Percentiles rank a stretch among this genome's conserved stretches.
phyloP scores from a whole-genome alignment of 768 basidiomycete species.

The Psilocybe subaeruginosa region DNA sequence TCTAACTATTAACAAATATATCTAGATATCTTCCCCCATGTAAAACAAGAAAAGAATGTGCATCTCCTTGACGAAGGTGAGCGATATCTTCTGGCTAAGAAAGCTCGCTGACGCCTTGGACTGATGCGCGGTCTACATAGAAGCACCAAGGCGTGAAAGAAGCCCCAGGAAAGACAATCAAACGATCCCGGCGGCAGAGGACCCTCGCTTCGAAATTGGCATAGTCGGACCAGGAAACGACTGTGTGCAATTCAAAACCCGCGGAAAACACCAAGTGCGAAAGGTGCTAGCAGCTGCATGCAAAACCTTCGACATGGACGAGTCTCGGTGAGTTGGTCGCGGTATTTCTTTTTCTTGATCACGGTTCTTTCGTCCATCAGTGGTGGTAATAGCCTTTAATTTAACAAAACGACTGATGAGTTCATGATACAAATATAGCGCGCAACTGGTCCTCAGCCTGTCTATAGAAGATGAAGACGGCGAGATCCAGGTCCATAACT shows the following conservation, averaged over 20 bases:
- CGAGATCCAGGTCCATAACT: conserved; percentile 8
- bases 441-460: conserved; percentile 18
- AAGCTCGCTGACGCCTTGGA: not conserved
- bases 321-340: conserved; percentile 25
- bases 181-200: conserved; percentile 4
- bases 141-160: not conserved
- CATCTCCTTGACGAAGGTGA: not conserved
- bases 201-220: conserved; percentile 31
- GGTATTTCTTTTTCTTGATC: not conserved
- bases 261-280: conserved; percentile 40
- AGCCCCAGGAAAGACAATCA: not conserved
- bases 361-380: not conserved
- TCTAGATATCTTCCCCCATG: not conserved
- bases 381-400: too few relatives aligned
- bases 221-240: conserved; percentile 25
- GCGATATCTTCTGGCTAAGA: not conserved
- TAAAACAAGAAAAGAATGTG: conserved; percentile 11
- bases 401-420: not conserved
- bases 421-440: conserved; percentile 10
- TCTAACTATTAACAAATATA: not conserved
- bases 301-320: conserved; percentile 39
- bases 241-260: conserved; percentile 41
- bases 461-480: conserved; percentile 15
- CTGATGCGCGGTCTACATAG: not conserved
- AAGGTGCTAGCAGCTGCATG: conserved; percentile 46